Conservation (phyloP, 495 filamentous ascomycete genomes). For the Penicillium fimorum region DNA sequence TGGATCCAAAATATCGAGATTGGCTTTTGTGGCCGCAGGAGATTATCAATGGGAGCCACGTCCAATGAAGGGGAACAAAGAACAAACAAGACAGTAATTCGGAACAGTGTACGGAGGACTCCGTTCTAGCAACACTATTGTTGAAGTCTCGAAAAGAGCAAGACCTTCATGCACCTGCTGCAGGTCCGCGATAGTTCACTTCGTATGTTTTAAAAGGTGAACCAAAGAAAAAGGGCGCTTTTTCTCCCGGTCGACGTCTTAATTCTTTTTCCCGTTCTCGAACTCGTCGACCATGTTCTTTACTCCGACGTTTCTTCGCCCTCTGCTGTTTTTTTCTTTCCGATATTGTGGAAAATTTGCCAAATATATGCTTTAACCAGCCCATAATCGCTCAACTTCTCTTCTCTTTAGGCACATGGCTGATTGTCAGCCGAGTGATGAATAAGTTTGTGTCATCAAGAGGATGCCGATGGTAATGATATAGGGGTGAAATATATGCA, state of each 20-base stretch:
- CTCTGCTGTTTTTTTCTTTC: neutral
- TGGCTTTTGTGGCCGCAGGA: conserved; percentile 21
- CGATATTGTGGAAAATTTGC: neutral
- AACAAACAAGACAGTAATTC: neutral
- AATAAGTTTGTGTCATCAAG: neutral
- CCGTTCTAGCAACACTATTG: neutral
- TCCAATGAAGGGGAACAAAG: too few species aligned
- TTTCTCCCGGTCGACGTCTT: neutral
- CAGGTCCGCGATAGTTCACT: neutral
- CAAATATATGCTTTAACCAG: neutral
- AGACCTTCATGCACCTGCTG: neutral
- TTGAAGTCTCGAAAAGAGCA: neutral
- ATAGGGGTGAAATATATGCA: neutral
- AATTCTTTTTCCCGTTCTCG: neutral
- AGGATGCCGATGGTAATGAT: neutral
- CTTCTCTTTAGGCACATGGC: neutral
- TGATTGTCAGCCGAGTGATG: too few species aligned
- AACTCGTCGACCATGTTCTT: neutral
- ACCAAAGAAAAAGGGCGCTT: neutral
- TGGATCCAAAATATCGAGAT: conserved; percentile 20
- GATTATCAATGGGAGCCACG: neutral
- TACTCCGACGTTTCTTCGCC: neutral
- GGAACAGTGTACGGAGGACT: neutral
- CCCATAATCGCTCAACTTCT: neutral
- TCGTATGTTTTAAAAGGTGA: neutral